Evolutionary conservation across 1,139 yeast genomes (phyloP).

Genomic region (Lodderomyces jiufengensis): DNA sequence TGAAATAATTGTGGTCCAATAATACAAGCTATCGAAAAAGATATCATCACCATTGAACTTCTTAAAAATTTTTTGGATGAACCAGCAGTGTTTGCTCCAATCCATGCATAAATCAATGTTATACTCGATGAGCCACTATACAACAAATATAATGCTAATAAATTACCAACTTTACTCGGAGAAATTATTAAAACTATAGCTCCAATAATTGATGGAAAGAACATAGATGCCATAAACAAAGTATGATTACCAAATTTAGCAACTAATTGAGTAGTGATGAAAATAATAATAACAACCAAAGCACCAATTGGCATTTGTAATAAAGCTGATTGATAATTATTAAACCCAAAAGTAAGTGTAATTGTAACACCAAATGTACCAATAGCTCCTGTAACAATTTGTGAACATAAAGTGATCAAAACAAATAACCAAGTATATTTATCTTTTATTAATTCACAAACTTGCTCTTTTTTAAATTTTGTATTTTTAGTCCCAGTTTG

Average conservation of each 20-base stretch:
- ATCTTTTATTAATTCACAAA: conserved; percentile 30
- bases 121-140: conserved; percentile 35
- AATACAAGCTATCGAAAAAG: conserved; percentile 33
- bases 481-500: conserved; percentile 31
- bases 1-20: conserved; percentile 42
- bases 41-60: conserved; percentile 31
- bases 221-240: conserved; percentile 27
- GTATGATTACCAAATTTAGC: conserved; percentile 25
- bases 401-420: conserved; percentile 30
- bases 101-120: conserved; percentile 33
- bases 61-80: conserved; percentile 30
- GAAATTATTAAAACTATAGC: conserved; percentile 31
- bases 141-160: conserved; percentile 35
- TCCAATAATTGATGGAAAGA: conserved; percentile 35
- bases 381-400: conserved; percentile 41
- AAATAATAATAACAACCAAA: conserved; percentile 31
- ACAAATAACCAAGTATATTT: conserved; percentile 37
- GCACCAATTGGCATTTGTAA: conserved; percentile 41
- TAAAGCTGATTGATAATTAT: conserved; percentile 30
- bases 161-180: conserved; percentile 27
- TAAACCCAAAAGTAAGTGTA: conserved; percentile 35
- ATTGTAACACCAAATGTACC: conserved; percentile 40
- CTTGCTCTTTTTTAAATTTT: conserved; percentile 25
- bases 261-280: conserved; percentile 30
- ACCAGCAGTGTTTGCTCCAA: conserved; percentile 36